These are phyloP conservation scores for Aspergillus baeticus DNA, from an alignment of 495 filamentous ascomycete genomes.

Conservation along the genomic window DNA sequence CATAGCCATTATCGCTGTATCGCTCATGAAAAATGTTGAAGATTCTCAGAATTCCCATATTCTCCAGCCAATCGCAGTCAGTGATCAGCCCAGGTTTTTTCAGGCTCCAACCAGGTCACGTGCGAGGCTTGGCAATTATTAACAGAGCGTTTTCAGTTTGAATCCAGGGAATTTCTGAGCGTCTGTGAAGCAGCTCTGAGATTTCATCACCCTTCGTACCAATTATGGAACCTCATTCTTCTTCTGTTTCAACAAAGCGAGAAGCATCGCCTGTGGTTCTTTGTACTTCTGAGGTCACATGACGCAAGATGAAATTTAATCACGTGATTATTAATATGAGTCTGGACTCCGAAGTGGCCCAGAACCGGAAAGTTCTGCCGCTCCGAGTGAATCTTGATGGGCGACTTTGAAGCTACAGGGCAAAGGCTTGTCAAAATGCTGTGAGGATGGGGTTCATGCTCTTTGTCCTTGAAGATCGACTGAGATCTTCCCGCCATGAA, in stretches of 20 bases:
- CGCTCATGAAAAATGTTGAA: neutral
- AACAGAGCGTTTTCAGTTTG: too few relatives aligned
- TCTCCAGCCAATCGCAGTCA: slow-evolving; percentile 22
- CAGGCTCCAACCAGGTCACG: slow-evolving; percentile 10
- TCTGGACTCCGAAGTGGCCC: too few relatives aligned
- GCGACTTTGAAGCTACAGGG: slow-evolving; percentile 4
- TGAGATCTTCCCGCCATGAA: slow-evolving; percentile 37
- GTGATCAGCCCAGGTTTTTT: slow-evolving; percentile 22
- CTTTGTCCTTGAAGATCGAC: slow-evolving; percentile 22
- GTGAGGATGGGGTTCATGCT: slow-evolving; percentile 24
- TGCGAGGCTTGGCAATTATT: too few relatives aligned
- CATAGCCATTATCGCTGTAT: neutral
- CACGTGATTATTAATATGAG: too few relatives aligned
- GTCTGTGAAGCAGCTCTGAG: too few relatives aligned
- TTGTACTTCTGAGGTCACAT: too few relatives aligned
- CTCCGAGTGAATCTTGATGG: slow-evolving; percentile 6
- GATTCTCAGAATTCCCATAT: neutral
- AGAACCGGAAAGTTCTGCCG: slow-evolving; percentile 16
- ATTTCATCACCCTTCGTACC: too few relatives aligned
- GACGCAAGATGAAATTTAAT: too few relatives aligned
- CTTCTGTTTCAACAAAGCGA: slow-evolving; percentile 23
- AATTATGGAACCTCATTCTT: too few relatives aligned
- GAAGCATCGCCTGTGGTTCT: slow-evolving; percentile 17
- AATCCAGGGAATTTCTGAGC: too few relatives aligned
- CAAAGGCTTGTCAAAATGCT: slow-evolving; percentile 15